Base-by-base conservation (phyloP, 2,329 filamentous ascomycete species). In the Aureobasidium subglaciale region DNA sequence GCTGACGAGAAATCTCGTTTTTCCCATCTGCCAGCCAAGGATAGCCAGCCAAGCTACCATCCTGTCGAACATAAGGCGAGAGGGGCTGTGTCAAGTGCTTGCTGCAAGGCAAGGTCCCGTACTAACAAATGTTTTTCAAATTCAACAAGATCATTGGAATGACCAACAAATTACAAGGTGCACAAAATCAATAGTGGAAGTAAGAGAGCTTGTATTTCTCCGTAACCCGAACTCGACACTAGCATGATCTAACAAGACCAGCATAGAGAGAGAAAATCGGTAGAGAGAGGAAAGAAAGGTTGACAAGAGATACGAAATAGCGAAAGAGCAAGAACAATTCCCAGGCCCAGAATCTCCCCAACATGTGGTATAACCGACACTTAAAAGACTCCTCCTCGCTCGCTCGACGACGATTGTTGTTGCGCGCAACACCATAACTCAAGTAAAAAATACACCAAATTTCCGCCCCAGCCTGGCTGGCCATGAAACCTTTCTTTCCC, bases 401-500 rank as follows among this genome's bases (percentile, higher is more conserved):
- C 50, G 50, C 50, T 54, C 49, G 38, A 54, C 50, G 37, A 43
- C 48, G 34, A 52, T 52, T 41, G 48, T 54, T 43, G 50, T 54
- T 43, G 50, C 38, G n/a, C n/a, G n/a, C 27, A 54, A 43, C n/a
- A 41, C 24, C 55, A 34, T 38, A 40, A 56, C 29, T 48, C 43
- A 56, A 49, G 41, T 30, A 48, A 48, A 18, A 48, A 54, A 46
- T 22, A 54, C 32, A 43, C 48, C 46, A 16, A 46, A 48, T 38
- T 4, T 40, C 40, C 38, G 49, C 56, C 35, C 54, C 42, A 27
- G n/a, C n/a, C n/a, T n/a, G n/a, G 16, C 54, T 43, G 45, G 54
- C 43, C 54, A 56, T 45, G 38, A 46, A 40, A 41, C 42, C 37
- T 57, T 52, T 57, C 38, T 41, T 53, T 56, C 40, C 55, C 55